These are phyloP conservation scores for Melanomma pulvis-pyrius DNA, from an alignment of 495 filamentous ascomycete genomes.

Conservation along the genomic window DNA sequence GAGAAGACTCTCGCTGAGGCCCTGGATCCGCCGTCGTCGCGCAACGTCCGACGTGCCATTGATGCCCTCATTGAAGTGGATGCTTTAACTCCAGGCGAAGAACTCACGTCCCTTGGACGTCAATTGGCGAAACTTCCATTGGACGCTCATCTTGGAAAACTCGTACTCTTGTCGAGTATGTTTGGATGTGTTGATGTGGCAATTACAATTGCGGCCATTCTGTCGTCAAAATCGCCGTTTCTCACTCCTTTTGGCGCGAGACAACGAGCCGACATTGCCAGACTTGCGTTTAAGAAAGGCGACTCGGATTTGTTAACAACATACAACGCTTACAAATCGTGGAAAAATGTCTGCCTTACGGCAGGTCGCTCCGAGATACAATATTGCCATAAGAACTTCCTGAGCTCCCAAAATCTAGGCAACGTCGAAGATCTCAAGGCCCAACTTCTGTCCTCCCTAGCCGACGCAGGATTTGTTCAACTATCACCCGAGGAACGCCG, in stretches of 20 bases:
- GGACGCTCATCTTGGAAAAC: constrained; percentile 91
- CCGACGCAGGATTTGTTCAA: constrained; percentile 77
- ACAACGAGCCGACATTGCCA: constrained; percentile 74
- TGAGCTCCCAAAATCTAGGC: constrained; percentile 77
- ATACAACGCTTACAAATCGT: constrained; percentile 89
- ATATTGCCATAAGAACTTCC: constrained; percentile 91
- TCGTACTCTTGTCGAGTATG: constrained; percentile 78
- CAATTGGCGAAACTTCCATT: constrained; percentile 87
- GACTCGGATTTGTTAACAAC: constrained; percentile 90
- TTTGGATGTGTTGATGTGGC: constrained; percentile 90
- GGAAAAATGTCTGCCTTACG: constrained; percentile 76
- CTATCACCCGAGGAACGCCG: constrained; percentile 70
- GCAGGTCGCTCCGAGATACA: constrained; percentile 69
- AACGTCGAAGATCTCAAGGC: constrained; percentile 95
- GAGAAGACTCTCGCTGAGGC: constrained; percentile 88
- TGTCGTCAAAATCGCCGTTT: constrained; percentile 95
- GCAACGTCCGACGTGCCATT: constrained; percentile 88
- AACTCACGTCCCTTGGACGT: constrained; percentile 80
- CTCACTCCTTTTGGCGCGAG: constrained; percentile 79
- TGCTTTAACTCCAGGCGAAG: constrained; percentile 77
- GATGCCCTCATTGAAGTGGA: constrained; percentile 92
- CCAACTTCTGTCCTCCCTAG: constrained; percentile 78
- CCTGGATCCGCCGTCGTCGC: constrained; percentile 83
- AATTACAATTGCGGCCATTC: constrained; percentile 85
- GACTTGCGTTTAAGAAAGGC: constrained; percentile 76